Evolutionary conservation across 768 basidiomycete genomes (phyloP).

Genomic region (Coprinopsis marcescibilis): DNA sequence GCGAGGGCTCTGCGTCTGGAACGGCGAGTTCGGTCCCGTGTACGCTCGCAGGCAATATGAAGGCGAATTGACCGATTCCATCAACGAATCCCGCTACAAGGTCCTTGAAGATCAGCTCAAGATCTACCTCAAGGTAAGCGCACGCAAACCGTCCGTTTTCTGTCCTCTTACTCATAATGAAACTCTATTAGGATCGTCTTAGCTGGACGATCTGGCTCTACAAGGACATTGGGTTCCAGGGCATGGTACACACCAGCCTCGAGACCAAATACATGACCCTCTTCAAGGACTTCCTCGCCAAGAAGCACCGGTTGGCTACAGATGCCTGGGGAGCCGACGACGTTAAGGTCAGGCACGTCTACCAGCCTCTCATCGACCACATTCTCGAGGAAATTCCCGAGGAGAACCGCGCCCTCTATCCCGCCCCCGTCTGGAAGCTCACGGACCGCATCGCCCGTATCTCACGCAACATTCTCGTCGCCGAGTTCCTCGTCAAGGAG

Average conservation of each 20-base stretch:
- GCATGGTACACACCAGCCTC: constrained; percentile 70
- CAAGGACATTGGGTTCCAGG: constrained; percentile 84
- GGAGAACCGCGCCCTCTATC: constrained; percentile 52
- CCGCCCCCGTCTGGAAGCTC: constrained; percentile 59
- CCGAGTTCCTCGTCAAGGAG: constrained; percentile 66
- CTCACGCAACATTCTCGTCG: constrained; percentile 60
- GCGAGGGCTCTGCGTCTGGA: constrained; percentile 62
- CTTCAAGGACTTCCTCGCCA: constrained; percentile 62
- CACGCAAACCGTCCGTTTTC: background rate
- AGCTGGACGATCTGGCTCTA: constrained; percentile 88
- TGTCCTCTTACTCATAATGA: background rate
- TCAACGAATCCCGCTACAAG: constrained; percentile 59
- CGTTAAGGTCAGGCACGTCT: constrained; percentile 46
- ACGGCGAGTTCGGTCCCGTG: constrained; percentile 82
- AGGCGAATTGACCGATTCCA: constrained; percentile 52
- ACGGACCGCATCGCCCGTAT: constrained; percentile 49
- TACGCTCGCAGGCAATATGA: constrained; percentile 62
- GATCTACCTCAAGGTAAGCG: constrained; percentile 57
- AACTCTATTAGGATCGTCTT: constrained; percentile 45
- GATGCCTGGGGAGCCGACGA: constrained; percentile 79
- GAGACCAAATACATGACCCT: constrained; percentile 69
- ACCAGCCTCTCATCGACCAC: constrained; percentile 61
- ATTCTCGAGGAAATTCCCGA: constrained; percentile 50
- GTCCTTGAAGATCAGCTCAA: constrained; percentile 70
- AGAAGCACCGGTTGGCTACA: constrained; percentile 71